phyloP scores from a whole-genome alignment of 345 rosid species.

The Hibiscus tridactylites region DNA sequence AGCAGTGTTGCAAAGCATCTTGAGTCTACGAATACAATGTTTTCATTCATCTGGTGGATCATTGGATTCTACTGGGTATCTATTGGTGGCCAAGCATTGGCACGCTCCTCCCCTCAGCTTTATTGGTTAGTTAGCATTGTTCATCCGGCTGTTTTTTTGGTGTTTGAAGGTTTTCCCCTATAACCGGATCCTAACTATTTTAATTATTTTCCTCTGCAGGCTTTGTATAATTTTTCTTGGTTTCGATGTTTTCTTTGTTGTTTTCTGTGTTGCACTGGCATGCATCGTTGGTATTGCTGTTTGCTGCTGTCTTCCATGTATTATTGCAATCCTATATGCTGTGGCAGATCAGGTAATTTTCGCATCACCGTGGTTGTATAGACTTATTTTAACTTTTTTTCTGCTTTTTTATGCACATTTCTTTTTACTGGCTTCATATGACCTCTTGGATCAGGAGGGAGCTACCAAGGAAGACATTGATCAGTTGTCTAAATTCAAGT shows the following conservation, averaged over 20 bases:
- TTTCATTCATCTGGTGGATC: slow-evolving; percentile 99
- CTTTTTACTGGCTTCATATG: neutral
- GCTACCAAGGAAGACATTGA: slow-evolving; percentile 90
- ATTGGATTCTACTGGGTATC: slow-evolving; percentile 99
- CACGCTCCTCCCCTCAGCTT: slow-evolving; percentile 63
- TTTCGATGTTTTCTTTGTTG: slow-evolving; percentile 94
- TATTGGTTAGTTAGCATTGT: slow-evolving; percentile 56
- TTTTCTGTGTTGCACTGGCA: slow-evolving; percentile 90
- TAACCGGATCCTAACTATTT: slow-evolving; percentile 13
- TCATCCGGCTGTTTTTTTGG: neutral
- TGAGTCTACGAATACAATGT: slow-evolving; percentile 96
- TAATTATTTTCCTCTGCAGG: slow-evolving; percentile 40
- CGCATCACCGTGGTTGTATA: neutral
- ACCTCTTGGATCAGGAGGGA: slow-evolving; percentile 59
- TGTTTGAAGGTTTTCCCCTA: neutral
- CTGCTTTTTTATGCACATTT: neutral
- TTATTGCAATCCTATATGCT: slow-evolving; percentile 90
- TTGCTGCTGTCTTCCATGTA: slow-evolving; percentile 97
- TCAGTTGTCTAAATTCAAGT: slow-evolving; percentile 68
- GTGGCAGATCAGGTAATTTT: slow-evolving; percentile 84
- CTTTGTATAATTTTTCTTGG: slow-evolving; percentile 88
- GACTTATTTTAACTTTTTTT: too few species aligned
- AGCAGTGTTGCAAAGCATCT: slow-evolving; percentile 76
- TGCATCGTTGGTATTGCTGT: slow-evolving; percentile 95
- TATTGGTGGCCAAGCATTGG: slow-evolving; percentile 74